A percentile compares a stretch with the other conserved stretches of the same genome.
Conservation (phyloP, 768 basidiomycete species). For the Termitomyces titanicus region DNA sequence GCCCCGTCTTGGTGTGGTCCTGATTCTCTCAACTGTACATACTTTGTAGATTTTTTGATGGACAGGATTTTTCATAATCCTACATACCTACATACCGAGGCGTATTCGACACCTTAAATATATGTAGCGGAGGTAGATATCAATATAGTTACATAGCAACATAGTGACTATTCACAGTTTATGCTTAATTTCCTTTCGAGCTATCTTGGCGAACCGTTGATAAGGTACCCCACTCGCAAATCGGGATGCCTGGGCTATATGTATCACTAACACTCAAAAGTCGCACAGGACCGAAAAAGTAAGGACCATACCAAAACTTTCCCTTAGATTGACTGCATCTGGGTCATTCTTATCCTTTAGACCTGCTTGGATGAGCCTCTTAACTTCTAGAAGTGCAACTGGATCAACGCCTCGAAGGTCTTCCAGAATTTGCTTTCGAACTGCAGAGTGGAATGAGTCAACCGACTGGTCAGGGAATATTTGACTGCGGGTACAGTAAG, state of each 20-base stretch:
- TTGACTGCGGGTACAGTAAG: constrained; percentile 34
- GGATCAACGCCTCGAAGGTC: constrained; percentile 59
- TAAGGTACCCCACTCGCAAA: constrained; percentile 58
- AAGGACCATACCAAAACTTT: constrained; percentile 49
- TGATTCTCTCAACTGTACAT: no score
- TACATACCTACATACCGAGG: no score
- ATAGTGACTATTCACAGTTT: constrained; percentile 52
- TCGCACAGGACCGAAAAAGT: neutral
- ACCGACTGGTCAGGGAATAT: constrained; percentile 53
- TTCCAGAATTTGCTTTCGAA: constrained; percentile 44
- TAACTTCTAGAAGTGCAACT: constrained; percentile 48
- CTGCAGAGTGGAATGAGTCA: constrained; percentile 50
- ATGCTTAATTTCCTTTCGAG: constrained; percentile 62
- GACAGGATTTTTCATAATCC: no score
- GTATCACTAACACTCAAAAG: neutral
- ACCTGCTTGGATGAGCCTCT: constrained; percentile 50
- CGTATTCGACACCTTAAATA: no score
- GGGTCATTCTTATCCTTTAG: constrained; percentile 60
- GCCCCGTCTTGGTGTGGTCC: no score
- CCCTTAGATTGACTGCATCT: constrained; percentile 62
- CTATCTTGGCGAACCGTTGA: constrained; percentile 51
- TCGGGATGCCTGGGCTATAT: constrained; percentile 56
- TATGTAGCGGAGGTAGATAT: no score
- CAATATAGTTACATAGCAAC: no score
- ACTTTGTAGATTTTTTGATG: no score